These are phyloP conservation scores for Sextonia rubra DNA, from an alignment of 164 flowering plant species.

Conservation along the genomic window DNA sequence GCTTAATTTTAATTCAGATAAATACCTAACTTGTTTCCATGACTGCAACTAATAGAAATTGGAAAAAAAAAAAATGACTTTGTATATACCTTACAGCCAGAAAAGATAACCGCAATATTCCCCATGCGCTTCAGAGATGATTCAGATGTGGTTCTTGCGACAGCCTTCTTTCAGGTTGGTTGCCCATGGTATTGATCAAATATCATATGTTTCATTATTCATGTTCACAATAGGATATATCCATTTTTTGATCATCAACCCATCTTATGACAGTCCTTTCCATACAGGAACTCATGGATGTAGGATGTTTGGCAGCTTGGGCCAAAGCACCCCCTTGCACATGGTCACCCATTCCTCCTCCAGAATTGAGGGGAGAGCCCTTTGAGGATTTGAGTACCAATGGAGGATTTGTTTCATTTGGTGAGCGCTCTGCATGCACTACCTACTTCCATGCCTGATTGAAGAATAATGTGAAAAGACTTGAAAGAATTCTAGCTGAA, in stretches of 20 bases:
- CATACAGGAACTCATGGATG: conserved; percentile 68
- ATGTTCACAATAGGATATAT: background rate
- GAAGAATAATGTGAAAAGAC: background rate
- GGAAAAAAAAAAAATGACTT: background rate
- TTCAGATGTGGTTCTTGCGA: conserved; percentile 72
- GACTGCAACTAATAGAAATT: no score
- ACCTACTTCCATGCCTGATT: background rate
- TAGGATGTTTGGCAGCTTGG: conserved; percentile 46
- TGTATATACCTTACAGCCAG: conserved; percentile 40
- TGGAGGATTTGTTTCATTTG: conserved; percentile 87
- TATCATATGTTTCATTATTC: background rate
- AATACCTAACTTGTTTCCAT: no score
- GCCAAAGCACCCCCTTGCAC: conserved; percentile 66
- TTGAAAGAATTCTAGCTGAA: no score
- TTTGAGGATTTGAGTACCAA: conserved; percentile 76
- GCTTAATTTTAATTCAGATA: background rate
- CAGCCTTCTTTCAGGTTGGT: conserved; percentile 77
- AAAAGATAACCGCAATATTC: conserved; percentile 52
- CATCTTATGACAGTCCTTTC: background rate
- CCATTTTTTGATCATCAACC: background rate
- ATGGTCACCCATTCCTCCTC: conserved; percentile 94
- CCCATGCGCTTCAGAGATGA: conserved; percentile 80
- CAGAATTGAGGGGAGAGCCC: conserved; percentile 73
- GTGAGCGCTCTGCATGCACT: conserved; percentile 23
- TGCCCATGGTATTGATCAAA: background rate